Evolutionary conservation across 179 eudicot species (phyloP).

Genomic region (Pouteria campechiana): DNA sequence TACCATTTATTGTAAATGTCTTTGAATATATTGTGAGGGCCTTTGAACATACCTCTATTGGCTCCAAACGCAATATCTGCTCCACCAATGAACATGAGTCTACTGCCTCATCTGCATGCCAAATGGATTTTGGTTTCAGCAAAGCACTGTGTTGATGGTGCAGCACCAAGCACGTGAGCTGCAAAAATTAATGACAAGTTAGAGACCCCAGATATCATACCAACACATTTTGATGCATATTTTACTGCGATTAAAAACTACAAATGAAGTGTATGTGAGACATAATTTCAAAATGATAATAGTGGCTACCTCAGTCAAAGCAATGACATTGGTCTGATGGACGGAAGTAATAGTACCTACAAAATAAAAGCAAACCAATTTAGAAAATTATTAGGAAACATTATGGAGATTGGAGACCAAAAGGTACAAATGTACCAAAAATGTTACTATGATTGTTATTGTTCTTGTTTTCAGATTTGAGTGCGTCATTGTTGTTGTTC

Average conservation of each 20-base stretch:
- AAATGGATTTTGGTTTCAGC: constrained; percentile 71
- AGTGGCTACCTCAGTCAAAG: constrained; percentile 61
- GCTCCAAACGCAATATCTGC: constrained; percentile 71
- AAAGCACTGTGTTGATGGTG: constrained; percentile 48
- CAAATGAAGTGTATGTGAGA: too few relatives aligned
- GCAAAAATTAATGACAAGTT: constrained; percentile 21
- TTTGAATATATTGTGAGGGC: too few relatives aligned
- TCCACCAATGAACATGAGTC: constrained; percentile 66
- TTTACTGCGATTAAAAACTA: too few relatives aligned
- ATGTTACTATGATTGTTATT: too few relatives aligned
- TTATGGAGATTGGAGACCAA: too few relatives aligned
- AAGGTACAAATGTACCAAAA: too few relatives aligned
- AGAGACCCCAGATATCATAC: too few relatives aligned
- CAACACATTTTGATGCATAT: neutral
- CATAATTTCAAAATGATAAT: neutral
- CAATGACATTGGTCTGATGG: constrained; percentile 69
- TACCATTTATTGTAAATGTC: too few relatives aligned
- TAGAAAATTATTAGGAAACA: too few relatives aligned
- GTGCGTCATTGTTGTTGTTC: too few relatives aligned
- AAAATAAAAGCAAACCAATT: constrained; percentile 6
- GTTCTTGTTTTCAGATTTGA: too few relatives aligned
- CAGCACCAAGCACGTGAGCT: constrained; percentile 87
- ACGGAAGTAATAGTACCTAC: constrained; percentile 47
- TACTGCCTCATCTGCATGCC: constrained; percentile 65
- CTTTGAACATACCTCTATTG: constrained; percentile 55